These are phyloP conservation scores for Delitschia confertaspora DNA, from an alignment of 495 filamentous ascomycete species.

Conservation along the genomic window DNA sequence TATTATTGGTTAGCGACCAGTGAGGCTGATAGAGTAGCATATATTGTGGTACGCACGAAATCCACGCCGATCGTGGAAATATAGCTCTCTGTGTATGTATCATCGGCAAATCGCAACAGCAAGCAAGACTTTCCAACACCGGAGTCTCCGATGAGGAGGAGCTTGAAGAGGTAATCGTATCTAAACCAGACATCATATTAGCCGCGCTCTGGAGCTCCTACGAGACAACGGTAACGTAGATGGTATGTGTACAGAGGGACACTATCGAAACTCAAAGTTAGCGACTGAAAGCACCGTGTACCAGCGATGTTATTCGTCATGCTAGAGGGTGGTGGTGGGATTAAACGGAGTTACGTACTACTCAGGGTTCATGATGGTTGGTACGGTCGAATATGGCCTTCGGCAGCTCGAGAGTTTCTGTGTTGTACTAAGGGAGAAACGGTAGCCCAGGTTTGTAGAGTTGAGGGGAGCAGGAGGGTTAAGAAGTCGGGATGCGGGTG, in stretches of 20 bases:
- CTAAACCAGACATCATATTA: too few species aligned
- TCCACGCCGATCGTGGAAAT: constrained; percentile 99
- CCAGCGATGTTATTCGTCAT: too few species aligned
- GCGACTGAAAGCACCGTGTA: too few species aligned
- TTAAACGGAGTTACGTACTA: constrained; percentile 28
- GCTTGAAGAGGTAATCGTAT: constrained; percentile 99
- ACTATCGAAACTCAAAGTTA: too few species aligned
- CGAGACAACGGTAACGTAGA: background rate
- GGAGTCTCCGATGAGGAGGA: constrained; percentile 98
- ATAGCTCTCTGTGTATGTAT: constrained; percentile 99
- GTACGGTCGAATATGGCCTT: background rate
- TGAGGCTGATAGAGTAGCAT: constrained; percentile 1
- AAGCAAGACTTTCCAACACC: constrained; percentile 99
- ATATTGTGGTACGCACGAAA: constrained; percentile 58
- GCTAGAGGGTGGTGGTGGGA: constrained; percentile 2
- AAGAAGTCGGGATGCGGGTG: background rate
- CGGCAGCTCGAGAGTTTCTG: background rate
- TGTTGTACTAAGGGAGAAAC: background rate
- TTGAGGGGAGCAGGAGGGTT: background rate
- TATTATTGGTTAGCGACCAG: constrained; percentile 33
- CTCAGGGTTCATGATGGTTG: constrained; percentile 32
- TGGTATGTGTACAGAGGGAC: constrained; percentile 11
- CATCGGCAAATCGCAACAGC: constrained; percentile 94
- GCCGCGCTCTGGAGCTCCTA: background rate
- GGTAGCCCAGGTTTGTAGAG: background rate